These are phyloP conservation scores for Coemansia asiatica DNA, from an alignment of 192 early-diverging fungal species.

Conservation along the genomic window DNA sequence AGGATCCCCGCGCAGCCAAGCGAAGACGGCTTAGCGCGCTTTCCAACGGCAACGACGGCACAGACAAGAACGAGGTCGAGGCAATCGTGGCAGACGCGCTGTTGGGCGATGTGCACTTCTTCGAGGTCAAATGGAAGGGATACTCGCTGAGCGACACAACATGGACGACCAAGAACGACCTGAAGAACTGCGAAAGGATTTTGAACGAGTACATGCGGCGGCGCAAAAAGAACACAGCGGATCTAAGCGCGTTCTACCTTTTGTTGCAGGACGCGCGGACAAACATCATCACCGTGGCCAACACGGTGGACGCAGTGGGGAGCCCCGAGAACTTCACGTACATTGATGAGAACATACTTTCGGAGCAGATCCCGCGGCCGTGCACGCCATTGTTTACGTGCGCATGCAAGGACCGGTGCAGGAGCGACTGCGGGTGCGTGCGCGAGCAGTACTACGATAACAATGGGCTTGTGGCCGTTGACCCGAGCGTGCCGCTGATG, in stretches of 20 bases:
- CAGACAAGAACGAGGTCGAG: conserved; percentile 14
- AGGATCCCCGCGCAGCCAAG: background rate
- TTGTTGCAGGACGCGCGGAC: conserved; percentile 23
- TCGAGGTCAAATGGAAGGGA: conserved; percentile 28
- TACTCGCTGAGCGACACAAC: conserved; percentile 15
- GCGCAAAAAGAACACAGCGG: conserved; percentile 24
- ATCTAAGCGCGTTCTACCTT: conserved; percentile 32
- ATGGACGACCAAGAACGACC: conserved; percentile 18
- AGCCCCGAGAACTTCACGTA: conserved; percentile 39
- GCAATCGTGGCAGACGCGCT: conserved; percentile 25
- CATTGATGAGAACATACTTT: conserved; percentile 37
- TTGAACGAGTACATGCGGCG: background rate
- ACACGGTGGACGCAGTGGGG: conserved; percentile 40
- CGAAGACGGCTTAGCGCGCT: background rate
- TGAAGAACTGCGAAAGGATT: conserved; percentile 5
- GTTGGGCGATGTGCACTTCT: conserved; percentile 18
- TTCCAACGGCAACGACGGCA: background rate
- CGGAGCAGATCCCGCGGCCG: conserved; percentile 45
- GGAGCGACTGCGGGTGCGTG: conserved; percentile 26
- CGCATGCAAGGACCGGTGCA: conserved; percentile 28
- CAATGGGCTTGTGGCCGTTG: conserved; percentile 23
- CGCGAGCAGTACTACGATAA: conserved; percentile 29
- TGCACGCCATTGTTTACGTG: conserved; percentile 40
- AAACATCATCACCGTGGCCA: conserved; percentile 27
- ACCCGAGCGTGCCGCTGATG: conserved; percentile 14